phyloP scores from a whole-genome alignment of 768 basidiomycete genomes.

The Trametes villosa region DNA sequence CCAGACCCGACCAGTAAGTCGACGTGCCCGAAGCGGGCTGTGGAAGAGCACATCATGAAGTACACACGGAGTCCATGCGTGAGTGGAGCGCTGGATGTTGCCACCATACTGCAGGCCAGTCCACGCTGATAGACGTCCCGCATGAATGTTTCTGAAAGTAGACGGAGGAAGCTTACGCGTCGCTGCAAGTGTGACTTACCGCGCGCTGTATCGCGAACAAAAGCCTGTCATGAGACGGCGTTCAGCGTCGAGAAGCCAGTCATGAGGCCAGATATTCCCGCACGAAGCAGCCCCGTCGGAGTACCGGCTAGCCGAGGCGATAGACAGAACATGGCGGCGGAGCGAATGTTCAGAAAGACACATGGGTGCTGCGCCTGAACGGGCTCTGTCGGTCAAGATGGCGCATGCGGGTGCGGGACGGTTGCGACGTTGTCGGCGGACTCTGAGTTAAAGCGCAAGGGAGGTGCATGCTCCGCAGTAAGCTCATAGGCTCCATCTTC shows the following conservation, averaged over 20 bases:
- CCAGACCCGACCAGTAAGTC: not conserved
- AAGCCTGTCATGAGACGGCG: constrained; percentile 2
- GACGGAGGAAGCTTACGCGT: not conserved
- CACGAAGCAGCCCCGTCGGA: constrained; percentile 13
- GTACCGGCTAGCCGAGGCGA: not conserved
- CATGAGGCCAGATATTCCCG: constrained; percentile 4
- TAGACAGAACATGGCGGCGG: not conserved
- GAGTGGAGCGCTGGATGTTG: constrained; percentile 4
- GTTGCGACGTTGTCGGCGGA: too few relatives aligned
- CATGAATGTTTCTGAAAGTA: not conserved
- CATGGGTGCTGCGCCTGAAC: constrained; percentile 3
- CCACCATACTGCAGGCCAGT: not conserved
- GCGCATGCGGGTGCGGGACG: not conserved
- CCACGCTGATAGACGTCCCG: not conserved
- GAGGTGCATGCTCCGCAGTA: too few relatives aligned
- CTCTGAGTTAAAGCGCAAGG: too few relatives aligned
- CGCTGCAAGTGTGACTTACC: not conserved
- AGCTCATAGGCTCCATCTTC: too few relatives aligned
- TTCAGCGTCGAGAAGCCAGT: not conserved
- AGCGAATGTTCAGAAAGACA: not conserved
- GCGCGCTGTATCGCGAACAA: not conserved
- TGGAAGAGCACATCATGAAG: not conserved
- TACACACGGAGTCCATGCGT: constrained; percentile 2
- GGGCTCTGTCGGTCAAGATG: not conserved
- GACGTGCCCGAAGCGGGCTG: not conserved